A percentile compares a stretch with the other conserved stretches of the same genome.
Evolutionary conservation across 306 rosid species (phyloP).

Genomic region (Gynostemma pentaphyllum): DNA sequence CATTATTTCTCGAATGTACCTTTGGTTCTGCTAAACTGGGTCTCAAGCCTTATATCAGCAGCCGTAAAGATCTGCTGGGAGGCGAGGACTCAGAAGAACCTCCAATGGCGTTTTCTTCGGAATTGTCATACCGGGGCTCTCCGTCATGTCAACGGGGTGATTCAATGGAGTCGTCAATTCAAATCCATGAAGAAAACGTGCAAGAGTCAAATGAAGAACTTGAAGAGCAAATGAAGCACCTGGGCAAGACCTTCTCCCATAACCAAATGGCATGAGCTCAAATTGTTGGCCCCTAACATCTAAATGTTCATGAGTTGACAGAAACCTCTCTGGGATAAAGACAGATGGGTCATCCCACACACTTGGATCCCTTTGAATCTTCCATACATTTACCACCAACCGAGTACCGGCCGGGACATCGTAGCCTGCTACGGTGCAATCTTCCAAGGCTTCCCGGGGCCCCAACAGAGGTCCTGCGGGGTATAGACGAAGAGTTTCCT

Average conservation of each 20-base stretch:
- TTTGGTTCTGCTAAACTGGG: no score
- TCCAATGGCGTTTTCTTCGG: constrained; percentile 35
- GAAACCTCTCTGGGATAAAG: constrained; percentile 41
- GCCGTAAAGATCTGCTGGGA: no score
- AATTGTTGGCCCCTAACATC: constrained; percentile 42
- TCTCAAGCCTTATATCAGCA: no score
- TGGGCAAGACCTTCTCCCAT: constrained; percentile 41
- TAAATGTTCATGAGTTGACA: constrained; percentile 11
- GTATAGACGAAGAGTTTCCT: constrained; percentile 37
- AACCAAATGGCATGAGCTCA: constrained; percentile 49
- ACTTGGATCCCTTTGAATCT: constrained; percentile 50
- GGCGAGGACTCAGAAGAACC: constrained; percentile 41
- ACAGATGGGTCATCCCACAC: constrained; percentile 33
- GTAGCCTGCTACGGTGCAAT: constrained; percentile 34
- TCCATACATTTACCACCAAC: constrained; percentile 37
- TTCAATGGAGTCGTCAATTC: constrained; percentile 22
- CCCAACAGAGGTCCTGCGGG: constrained; percentile 46
- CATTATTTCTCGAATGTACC: no score
- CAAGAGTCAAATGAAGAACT: constrained; percentile 37
- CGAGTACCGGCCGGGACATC: constrained; percentile 35
- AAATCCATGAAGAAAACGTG: constrained; percentile 39
- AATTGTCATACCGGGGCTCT: constrained; percentile 38
- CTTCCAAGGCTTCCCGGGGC: constrained; percentile 41
- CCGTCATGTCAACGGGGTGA: constrained; percentile 29
- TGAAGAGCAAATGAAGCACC: constrained; percentile 42